Evolutionary conservation across 352 stramenopile species (phyloP).

Genomic region (Blastocystis hominis): DNA sequence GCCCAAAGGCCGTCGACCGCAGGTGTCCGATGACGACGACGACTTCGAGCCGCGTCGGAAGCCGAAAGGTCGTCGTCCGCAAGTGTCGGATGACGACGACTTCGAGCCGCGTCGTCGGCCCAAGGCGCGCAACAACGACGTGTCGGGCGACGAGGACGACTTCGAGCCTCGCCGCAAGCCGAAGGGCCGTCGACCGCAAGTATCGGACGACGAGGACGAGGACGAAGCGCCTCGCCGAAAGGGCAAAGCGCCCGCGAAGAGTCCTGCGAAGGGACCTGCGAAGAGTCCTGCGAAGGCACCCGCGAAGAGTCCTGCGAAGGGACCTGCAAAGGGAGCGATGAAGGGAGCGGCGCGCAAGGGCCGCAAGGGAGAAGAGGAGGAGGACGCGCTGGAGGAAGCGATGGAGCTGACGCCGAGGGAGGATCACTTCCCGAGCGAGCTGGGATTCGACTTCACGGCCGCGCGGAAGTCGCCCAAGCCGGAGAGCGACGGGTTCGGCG

Average conservation of each 20-base stretch:
- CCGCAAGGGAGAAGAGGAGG: background rate
- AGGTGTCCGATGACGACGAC: conserved; percentile 51
- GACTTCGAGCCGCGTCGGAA: conserved; percentile 22
- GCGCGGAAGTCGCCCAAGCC: background rate
- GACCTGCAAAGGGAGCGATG: background rate
- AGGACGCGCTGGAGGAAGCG: background rate
- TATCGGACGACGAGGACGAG: conserved; percentile 38
- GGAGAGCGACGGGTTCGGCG: background rate
- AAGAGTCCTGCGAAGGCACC: background rate
- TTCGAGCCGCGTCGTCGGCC: background rate
- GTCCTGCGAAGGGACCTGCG: background rate
- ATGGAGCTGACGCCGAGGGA: background rate
- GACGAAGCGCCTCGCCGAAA: background rate
- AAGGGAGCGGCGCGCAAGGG: background rate
- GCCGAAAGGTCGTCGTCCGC: background rate
- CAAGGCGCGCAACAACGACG: background rate
- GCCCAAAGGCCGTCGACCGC: background rate
- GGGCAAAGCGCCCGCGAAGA: background rate
- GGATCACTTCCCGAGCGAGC: background rate
- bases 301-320: background rate
- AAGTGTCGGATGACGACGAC: conserved; percentile 30
- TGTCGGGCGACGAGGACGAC: conserved; percentile 41
- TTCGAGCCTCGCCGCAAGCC: conserved; percentile 12
- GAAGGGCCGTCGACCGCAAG: conserved; percentile 42
- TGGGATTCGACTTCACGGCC: background rate